A percentile compares a stretch with the other conserved stretches of the same genome.
Evolutionary conservation across 2,329 filamentous ascomycete genomes (phyloP).

Genomic region (Fusarium veterinarium): DNA sequence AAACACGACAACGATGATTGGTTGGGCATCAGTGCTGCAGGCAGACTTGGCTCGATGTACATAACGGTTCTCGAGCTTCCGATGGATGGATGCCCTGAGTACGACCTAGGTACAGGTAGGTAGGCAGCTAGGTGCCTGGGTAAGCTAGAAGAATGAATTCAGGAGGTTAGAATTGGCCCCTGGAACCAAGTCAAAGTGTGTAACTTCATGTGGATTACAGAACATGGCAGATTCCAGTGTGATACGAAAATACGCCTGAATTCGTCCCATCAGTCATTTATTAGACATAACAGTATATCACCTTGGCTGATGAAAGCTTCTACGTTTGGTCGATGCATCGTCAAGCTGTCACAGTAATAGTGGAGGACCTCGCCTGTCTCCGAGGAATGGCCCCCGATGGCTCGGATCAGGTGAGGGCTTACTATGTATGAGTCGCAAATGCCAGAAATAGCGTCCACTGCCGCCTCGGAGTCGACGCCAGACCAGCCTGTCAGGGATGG

Average conservation of each 20-base stretch:
- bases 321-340: neutral
- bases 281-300: neutral
- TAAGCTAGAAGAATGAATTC: conserved; percentile 2
- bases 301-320: conserved; percentile 6
- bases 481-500: conserved; percentile 21
- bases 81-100: neutral
- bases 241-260: neutral
- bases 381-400: conserved; percentile 35
- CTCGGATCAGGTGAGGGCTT: conserved; percentile 38
- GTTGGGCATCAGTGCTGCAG: neutral
- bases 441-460: conserved; percentile 46
- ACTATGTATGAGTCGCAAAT: conserved; percentile 31
- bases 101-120: neutral
- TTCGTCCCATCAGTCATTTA: neutral
- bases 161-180: conserved; percentile 9
- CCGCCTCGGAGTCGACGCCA: conserved; percentile 38
- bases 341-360: conserved; percentile 13
- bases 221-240: neutral
- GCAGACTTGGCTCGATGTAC: neutral
- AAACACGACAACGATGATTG: conserved; percentile 15
- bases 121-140: neutral
- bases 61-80: neutral
- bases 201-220: neutral
- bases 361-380: conserved; percentile 39
- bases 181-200: neutral